Evolutionary conservation across 129 eudicot genomes (phyloP).

Genomic region (Saposhnikovia divaricata): DNA sequence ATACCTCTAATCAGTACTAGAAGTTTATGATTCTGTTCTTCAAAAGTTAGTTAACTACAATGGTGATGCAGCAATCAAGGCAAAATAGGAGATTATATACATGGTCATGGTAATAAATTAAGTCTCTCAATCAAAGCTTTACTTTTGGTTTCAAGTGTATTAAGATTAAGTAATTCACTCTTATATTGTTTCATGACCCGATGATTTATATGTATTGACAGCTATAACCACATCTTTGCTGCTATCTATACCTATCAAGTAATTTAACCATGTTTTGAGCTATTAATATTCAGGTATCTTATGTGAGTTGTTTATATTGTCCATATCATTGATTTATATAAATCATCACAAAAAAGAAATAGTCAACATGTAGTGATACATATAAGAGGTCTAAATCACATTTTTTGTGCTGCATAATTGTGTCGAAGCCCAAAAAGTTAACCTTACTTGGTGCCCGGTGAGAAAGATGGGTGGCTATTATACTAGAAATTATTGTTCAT

Average conservation of each 20-base stretch:
- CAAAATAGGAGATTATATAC: constrained; percentile 93
- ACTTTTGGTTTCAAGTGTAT: not conserved
- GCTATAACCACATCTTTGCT: not conserved
- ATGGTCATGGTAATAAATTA: constrained; percentile 69
- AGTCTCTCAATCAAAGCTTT: not conserved
- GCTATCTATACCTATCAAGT: not conserved
- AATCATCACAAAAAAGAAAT: no score
- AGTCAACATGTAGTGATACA: no score
- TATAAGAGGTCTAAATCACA: no score
- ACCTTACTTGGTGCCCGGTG: no score
- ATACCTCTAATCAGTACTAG: constrained; percentile 81
- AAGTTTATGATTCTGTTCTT: constrained; percentile 72
- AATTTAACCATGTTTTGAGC: constrained; percentile 2
- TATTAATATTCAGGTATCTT: no score
- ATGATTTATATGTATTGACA: not conserved
- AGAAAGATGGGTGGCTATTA: no score
- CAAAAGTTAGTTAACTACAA: constrained; percentile 39
- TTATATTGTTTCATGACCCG: not conserved
- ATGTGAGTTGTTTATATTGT: no score
- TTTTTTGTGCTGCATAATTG: no score
- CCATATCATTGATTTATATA: no score
- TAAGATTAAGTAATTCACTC: not conserved
- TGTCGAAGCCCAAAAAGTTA: no score
- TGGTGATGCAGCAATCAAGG: constrained; percentile 55
- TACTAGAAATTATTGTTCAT: no score